phyloP scores from a whole-genome alignment of 116 monocot species.

The Posidonia oceanica region DNA sequence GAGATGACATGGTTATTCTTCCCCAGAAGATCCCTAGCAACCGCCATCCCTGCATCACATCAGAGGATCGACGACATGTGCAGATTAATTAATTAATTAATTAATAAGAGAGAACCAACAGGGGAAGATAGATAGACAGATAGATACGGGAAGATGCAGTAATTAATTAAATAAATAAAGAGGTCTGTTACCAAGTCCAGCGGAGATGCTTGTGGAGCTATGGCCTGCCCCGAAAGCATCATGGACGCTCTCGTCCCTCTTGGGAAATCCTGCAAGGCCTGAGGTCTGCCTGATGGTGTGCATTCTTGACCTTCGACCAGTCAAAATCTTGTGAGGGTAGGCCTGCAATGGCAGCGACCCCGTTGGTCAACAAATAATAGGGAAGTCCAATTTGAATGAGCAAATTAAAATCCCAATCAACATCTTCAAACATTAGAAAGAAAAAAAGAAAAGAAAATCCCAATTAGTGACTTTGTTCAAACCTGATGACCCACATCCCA shows the following conservation, averaged over 20 bases:
- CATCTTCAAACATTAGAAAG: neutral
- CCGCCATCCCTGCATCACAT: constrained; percentile 14
- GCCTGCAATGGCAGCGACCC: constrained; percentile 23
- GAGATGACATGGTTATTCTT: constrained; percentile 21
- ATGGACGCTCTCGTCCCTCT: constrained; percentile 72
- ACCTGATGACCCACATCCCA: constrained; percentile 32
- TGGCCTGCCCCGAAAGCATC: constrained; percentile 90
- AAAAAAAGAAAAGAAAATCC: neutral
- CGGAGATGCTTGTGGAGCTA: constrained; percentile 92
- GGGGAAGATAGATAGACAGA: no score
- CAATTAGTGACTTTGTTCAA: neutral
- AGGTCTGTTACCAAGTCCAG: constrained; percentile 35
- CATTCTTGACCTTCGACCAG: constrained; percentile 75
- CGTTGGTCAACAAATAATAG: no score
- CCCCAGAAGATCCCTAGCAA: constrained; percentile 12
- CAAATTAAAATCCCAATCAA: no score
- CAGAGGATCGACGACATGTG: no score
- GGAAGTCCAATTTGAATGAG: no score
- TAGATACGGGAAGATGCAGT: no score
- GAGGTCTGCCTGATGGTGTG: constrained; percentile 75
- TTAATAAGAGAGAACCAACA: no score
- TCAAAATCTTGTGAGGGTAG: constrained; percentile 86
- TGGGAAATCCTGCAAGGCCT: constrained; percentile 79
- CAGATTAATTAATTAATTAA: no score
- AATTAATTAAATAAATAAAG: no score